A percentile compares a stretch with the other conserved stretches of the same genome.
Evolutionary conservation across 805 yeast genomes (phyloP).

Genomic region (Candida xiaguanensis): DNA sequence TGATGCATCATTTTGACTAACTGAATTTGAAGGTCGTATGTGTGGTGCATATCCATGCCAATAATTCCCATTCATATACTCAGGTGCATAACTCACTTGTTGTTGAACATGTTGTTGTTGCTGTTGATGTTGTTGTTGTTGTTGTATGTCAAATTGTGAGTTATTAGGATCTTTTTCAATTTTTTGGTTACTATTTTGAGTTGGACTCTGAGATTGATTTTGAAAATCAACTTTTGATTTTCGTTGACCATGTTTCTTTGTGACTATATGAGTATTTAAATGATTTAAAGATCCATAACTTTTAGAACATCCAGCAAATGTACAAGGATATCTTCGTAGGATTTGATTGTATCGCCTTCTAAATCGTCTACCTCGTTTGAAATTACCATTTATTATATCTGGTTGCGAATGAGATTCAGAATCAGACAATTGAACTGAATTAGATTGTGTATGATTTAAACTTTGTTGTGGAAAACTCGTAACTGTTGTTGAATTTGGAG

Average conservation of each 20-base stretch:
- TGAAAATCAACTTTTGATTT: conserved; percentile 40
- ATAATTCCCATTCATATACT: conserved; percentile 10
- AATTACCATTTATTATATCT: background rate
- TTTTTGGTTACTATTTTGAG: background rate
- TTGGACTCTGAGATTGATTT: background rate
- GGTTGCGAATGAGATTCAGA: conserved; percentile 13
- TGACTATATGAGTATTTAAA: conserved; percentile 42
- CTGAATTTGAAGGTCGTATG: conserved; percentile 2
- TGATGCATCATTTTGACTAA: background rate
- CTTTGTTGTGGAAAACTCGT: background rate
- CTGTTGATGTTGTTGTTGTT: conserved; percentile 7
- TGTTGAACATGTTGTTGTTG: conserved; percentile 8
- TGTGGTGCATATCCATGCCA: conserved; percentile 11
- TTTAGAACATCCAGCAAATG: conserved; percentile 36
- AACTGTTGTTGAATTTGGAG: background rate
- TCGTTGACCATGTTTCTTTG: conserved; percentile 43
- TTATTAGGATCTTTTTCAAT: background rate
- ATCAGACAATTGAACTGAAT: conserved; percentile 1
- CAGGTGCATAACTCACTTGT: conserved; percentile 5
- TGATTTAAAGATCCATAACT: conserved; percentile 42
- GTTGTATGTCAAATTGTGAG: background rate
- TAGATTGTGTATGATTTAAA: conserved; percentile 1
- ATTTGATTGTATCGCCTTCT: conserved; percentile 36
- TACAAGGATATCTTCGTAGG: conserved; percentile 30
- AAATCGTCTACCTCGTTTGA: conserved; percentile 29